A percentile compares a stretch with the other conserved stretches of the same genome.
Evolutionary conservation across 495 filamentous ascomycete genomes (phyloP).

Genomic region (Tuber borchii): DNA sequence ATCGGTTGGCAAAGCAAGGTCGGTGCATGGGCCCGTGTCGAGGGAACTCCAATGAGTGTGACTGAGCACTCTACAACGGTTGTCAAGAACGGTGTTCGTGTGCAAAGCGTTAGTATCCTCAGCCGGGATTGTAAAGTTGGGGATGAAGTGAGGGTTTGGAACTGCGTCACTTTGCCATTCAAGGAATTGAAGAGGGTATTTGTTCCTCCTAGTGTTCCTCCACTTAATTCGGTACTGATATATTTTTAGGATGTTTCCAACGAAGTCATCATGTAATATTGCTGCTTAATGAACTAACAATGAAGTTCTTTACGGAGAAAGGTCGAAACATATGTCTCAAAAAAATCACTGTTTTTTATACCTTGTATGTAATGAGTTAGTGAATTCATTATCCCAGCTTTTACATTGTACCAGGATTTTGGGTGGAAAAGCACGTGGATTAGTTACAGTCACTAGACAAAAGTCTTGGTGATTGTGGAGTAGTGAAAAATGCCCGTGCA

Average conservation of each 20-base stretch:
- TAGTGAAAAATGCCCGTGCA: too few relatives aligned
- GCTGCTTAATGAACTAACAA: background rate
- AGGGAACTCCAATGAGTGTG: conserved; percentile 86
- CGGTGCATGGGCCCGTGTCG: conserved; percentile 94
- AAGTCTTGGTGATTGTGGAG: too few relatives aligned
- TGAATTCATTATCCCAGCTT: background rate
- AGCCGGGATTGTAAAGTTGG: conserved; percentile 94
- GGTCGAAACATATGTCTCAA: background rate
- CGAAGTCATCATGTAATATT: conserved; percentile 84
- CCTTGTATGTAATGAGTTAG: background rate
- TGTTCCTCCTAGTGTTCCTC: conserved; percentile 28
- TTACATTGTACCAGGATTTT: too few relatives aligned
- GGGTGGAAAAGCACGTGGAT: too few relatives aligned
- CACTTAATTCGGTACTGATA: conserved; percentile 3
- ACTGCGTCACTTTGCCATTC: conserved; percentile 95
- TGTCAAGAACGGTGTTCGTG: conserved; percentile 94
- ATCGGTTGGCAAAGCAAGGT: conserved; percentile 96
- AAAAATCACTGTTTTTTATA: background rate
- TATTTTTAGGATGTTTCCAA: conserved; percentile 70
- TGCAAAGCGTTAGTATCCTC: conserved; percentile 96
- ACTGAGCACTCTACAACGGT: conserved; percentile 89
- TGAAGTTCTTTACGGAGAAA: background rate
- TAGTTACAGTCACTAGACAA: too few relatives aligned
- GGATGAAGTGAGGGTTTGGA: conserved; percentile 94
- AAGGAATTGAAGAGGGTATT: conserved; percentile 97